A percentile compares a stretch with the other conserved stretches of the same genome.
phyloP scores from a whole-genome alignment of 2,329 filamentous ascomycete genomes.

The Podosphaera fusca region DNA sequence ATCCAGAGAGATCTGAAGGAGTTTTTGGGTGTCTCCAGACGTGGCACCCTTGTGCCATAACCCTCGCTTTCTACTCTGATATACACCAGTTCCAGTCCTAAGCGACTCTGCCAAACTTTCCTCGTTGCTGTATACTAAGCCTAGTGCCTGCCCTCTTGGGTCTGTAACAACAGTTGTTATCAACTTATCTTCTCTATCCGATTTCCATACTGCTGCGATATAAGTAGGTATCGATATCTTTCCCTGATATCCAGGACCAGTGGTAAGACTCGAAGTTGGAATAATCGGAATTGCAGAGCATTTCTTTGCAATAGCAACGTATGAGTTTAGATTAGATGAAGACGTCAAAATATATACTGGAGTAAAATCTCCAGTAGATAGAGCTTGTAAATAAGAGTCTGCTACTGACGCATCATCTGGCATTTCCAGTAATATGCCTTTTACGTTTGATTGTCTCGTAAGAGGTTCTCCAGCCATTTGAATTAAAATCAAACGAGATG shows the following conservation, averaged over 20 bases:
- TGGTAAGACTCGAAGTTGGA: slow-evolving; percentile 45
- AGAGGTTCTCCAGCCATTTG: slow-evolving; percentile 8
- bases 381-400: slow-evolving; percentile 18
- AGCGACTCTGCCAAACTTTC: slow-evolving; percentile 77
- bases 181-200: slow-evolving; percentile 63
- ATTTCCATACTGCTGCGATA: slow-evolving; percentile 51
- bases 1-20: slow-evolving; percentile 65
- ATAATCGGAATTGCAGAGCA: slow-evolving; percentile 44
- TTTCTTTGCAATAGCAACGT: slow-evolving; percentile 7
- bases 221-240: slow-evolving; percentile 45
- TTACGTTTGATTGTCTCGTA: slow-evolving; percentile 7
- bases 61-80: slow-evolving; percentile 86
- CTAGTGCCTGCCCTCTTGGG: slow-evolving; percentile 61
- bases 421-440: slow-evolving; percentile 14
- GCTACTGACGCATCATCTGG: slow-evolving; percentile 13
- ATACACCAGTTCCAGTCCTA: slow-evolving; percentile 57
- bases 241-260: slow-evolving; percentile 29
- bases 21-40: slow-evolving; percentile 79
- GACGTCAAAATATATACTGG: slow-evolving; percentile 9
- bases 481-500: slow-evolving; percentile 30
- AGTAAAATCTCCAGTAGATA: slow-evolving; percentile 9
- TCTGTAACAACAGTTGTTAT: slow-evolving; percentile 82
- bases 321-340: not conserved
- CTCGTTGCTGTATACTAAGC: slow-evolving; percentile 81
- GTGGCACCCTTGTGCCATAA: slow-evolving; percentile 93